Conservation (phyloP, 306 rosid species). For the Pyrus communis region DNA sequence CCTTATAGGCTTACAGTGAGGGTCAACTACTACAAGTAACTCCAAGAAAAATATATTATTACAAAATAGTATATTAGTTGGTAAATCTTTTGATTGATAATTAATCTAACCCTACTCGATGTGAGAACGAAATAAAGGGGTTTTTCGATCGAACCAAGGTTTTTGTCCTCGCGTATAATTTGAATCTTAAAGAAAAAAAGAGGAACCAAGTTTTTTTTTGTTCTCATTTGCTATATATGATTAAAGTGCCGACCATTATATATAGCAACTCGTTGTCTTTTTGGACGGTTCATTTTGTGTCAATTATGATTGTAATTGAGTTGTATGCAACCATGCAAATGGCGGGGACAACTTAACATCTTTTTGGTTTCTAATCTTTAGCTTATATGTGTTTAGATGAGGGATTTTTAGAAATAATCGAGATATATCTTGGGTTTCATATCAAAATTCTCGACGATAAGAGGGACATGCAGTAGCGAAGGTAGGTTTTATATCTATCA, state of each 20-base stretch:
- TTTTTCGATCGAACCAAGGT: background rate
- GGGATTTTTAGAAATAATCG: background rate
- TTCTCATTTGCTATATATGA: background rate
- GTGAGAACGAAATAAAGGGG: background rate
- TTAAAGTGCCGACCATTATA: background rate
- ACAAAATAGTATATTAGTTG: background rate
- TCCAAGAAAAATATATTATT: background rate
- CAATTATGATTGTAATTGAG: background rate
- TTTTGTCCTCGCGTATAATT: background rate
- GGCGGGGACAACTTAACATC: background rate
- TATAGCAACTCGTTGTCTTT: background rate
- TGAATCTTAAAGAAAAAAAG: background rate
- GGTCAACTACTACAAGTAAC: background rate
- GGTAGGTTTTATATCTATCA: background rate
- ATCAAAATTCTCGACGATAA: background rate
- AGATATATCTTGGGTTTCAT: background rate
- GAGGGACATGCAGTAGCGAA: background rate
- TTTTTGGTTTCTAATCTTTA: background rate
- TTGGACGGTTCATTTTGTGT: background rate
- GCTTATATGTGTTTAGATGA: background rate
- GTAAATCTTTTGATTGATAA: background rate
- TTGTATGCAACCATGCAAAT: background rate
- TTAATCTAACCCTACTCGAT: background rate
- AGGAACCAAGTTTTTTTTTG: background rate
- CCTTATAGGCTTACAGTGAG: background rate